These are phyloP conservation scores for Arabis alpina DNA, from an alignment of 345 rosid genomes.

Conservation along the genomic window DNA sequence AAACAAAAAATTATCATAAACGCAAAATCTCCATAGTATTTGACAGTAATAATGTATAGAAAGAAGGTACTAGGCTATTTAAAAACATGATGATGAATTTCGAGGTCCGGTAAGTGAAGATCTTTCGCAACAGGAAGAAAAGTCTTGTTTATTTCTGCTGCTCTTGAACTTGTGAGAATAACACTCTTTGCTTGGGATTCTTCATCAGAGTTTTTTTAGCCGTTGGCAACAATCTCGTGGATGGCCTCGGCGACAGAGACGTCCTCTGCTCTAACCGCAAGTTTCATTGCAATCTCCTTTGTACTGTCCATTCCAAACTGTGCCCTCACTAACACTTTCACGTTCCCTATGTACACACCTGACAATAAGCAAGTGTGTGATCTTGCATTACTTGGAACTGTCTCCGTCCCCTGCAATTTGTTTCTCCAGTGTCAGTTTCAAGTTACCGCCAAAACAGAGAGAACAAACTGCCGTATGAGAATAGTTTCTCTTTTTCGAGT, in stretches of 20 bases:
- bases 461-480: not conserved
- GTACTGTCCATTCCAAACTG: conserved; percentile 86
- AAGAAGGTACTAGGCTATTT: conserved; percentile 16
- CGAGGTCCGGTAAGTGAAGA: not conserved
- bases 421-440: conserved; percentile 28
- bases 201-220: conserved; percentile 45
- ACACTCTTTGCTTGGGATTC: conserved; percentile 17
- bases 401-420: conserved; percentile 76
- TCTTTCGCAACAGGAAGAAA: conserved; percentile 9
- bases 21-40: conserved; percentile 23
- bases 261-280: conserved; percentile 83
- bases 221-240: conserved; percentile 86
- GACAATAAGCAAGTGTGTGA: conserved; percentile 89
- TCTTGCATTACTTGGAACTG: conserved; percentile 82
- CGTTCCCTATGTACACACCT: conserved; percentile 89
- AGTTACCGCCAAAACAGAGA: not conserved
- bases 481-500: not conserved
- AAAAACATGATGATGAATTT: not conserved
- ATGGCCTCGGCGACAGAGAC: conserved; percentile 77
- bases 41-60: conserved; percentile 1
- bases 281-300: conserved; percentile 90
- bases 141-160: not conserved
- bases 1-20: conserved; percentile 3
- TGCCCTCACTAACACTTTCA: conserved; percentile 74
- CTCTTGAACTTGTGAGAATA: not conserved